Evolutionary conservation across 2,329 filamentous ascomycete species (phyloP), one percentile per base, ranked within the genome.

Genomic region (Aspergillus brunneoviolaceus): DNA sequence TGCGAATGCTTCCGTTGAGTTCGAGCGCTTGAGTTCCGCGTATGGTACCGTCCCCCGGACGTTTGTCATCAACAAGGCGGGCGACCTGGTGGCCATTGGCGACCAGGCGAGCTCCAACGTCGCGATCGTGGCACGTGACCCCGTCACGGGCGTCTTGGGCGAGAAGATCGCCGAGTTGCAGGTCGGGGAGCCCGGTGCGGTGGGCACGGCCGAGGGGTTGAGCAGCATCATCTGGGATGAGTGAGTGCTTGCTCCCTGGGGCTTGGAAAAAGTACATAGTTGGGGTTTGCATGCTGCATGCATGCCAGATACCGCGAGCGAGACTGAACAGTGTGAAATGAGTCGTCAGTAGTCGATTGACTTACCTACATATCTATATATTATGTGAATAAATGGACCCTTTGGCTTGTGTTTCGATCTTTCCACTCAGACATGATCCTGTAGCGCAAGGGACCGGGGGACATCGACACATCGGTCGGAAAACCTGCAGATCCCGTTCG

Each of bases 31-130:
- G 29, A 82, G 82, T n/a, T 80, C 88, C 0, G 83, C 86, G 0
- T 87, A 88, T 52, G 90, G 90, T 2, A 73, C 77, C 7, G 83
- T 81, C 58, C 90, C 90, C 0, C 82, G 90, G 23, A 87, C 89
- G 47, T 89, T 91, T 72, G 83, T 82, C 54, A 75, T 91, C 59
- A 92, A 89, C 73, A 81, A 80, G 62, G 83, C 81, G 11, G 89
- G 89, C 1, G 81, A 81, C 57, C 75, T 88, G 60, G 76, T 91
- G 3, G 89, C 87, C 1, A 84, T 91, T 29, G 88, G 83, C 0
- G 80, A 89, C 64, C 88, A 92, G 74, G 75, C 76, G 16, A 85
- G 85, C 54, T 78, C 81, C 33, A 84, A 82, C 31, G 84, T 91
- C 1, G 84, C 83, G 6, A 74, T 93, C 53, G 83, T 89, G 51